Evolutionary conservation across 805 yeast genomes (phyloP).

Genomic region (Suhomyces xylopsoci): DNA sequence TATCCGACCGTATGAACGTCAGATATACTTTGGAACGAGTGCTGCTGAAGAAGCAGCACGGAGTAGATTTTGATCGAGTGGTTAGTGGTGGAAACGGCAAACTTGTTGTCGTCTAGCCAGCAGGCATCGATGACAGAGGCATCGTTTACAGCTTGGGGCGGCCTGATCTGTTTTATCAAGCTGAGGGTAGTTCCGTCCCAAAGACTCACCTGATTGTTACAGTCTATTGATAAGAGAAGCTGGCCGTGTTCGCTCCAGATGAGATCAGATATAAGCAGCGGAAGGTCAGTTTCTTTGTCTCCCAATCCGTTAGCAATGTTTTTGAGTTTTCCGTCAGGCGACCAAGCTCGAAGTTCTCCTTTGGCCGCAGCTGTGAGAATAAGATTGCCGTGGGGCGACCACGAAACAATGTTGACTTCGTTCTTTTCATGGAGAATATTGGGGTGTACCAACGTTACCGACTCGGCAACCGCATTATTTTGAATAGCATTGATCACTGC

Average conservation of each 20-base stretch:
- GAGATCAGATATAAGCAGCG: conserved; percentile 47
- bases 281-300: conserved; percentile 4
- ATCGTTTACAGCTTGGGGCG: conserved; percentile 9
- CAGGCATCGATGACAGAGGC: conserved; percentile 47
- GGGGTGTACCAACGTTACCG: conserved; percentile 32
- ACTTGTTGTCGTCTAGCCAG: conserved; percentile 70
- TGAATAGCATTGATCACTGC: conserved; percentile 44
- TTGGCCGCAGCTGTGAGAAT: conserved; percentile 62
- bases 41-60: conserved; percentile 9
- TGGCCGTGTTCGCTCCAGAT: conserved; percentile 61
- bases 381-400: conserved; percentile 66
- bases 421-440: conserved; percentile 14
- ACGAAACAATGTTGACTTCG: conserved; percentile 39
- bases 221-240: conserved; percentile 59
- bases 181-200: conserved; percentile 60
- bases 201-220: conserved; percentile 37
- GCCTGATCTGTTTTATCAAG: conserved; percentile 25
- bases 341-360: conserved; percentile 83
- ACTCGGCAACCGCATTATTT: conserved; percentile 25
- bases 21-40: conserved; percentile 1
- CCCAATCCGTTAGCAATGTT: conserved; percentile 35
- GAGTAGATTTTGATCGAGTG: conserved; percentile 56
- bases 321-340: conserved; percentile 61
- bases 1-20: conserved; percentile 28
- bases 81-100: conserved; percentile 64